These are phyloP conservation scores for Fusarium dlaminii DNA, from an alignment of 2,329 filamentous ascomycete genomes.

Conservation along the genomic window DNA sequence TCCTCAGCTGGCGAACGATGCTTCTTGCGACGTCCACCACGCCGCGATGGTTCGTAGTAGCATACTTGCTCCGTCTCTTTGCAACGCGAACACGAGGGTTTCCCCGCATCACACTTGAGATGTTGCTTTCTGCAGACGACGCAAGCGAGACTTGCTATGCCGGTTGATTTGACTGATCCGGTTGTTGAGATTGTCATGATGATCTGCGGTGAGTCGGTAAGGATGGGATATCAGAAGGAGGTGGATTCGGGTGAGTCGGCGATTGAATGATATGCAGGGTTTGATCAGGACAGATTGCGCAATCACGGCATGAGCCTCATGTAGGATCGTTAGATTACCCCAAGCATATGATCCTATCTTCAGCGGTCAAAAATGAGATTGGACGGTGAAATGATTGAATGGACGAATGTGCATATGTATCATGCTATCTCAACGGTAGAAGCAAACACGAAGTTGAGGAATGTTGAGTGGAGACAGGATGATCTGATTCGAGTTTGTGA, in stretches of 20 bases:
- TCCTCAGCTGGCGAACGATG: not conserved
- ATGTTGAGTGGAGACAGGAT: not conserved
- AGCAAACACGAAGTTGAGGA: not conserved
- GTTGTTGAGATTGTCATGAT: constrained; percentile 14
- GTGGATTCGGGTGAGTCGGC: constrained; percentile 8
- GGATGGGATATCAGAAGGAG: not conserved
- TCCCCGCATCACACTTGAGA: constrained; percentile 38
- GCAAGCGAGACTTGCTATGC: constrained; percentile 30
- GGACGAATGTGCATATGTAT: not conserved
- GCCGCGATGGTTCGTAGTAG: constrained; percentile 37
- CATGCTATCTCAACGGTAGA: not conserved
- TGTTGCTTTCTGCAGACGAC: constrained; percentile 37
- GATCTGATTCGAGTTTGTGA: not conserved
- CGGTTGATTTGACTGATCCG: constrained; percentile 12
- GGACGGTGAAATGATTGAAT: accelerated
- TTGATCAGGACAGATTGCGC: not conserved
- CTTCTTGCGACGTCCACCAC: constrained; percentile 31
- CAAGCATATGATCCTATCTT: not conserved
- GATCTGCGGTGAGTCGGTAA: not conserved
- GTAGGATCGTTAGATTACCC: not conserved
- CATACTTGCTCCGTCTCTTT: constrained; percentile 11
- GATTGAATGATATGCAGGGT: constrained; percentile 4
- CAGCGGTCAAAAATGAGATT: no score
- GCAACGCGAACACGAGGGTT: constrained; percentile 34
- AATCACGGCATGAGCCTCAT: not conserved